Evolutionary conservation across 176 grass and related monocot species (phyloP).

Genomic region (Bonia amplexicaulis): DNA sequence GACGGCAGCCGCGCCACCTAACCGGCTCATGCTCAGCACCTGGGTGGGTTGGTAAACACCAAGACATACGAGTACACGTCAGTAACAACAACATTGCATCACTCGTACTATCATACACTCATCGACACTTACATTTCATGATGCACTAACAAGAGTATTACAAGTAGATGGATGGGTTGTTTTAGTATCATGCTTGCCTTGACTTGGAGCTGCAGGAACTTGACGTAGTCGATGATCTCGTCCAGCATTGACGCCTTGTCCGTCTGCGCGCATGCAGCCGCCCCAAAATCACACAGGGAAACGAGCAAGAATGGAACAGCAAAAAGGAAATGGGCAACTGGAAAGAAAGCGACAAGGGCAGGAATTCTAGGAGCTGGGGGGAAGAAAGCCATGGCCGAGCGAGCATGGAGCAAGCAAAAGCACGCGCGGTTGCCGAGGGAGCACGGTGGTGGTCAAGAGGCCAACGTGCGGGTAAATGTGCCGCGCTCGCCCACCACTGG

Average conservation of each 20-base stretch:
- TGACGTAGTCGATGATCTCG: constrained; percentile 97
- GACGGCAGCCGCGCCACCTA: constrained; percentile 89
- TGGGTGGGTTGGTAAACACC: constrained; percentile 26
- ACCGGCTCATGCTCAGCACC: constrained; percentile 96
- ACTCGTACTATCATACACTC: neutral
- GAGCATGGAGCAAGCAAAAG: constrained; percentile 5
- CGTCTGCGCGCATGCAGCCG: constrained; percentile 57
- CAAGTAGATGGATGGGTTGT: neutral
- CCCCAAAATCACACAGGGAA: neutral
- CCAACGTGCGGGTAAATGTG: constrained; percentile 42
- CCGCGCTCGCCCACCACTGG: constrained; percentile 31
- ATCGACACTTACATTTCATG: neutral
- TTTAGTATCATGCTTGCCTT: constrained; percentile 39
- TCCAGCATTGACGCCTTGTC: constrained; percentile 82
- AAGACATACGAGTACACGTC: neutral
- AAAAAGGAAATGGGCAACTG: neutral
- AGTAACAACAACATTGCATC: neutral
- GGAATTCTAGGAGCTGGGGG: constrained; percentile 29
- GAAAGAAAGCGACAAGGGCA: constrained; percentile 32
- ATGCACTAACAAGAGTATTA: neutral
- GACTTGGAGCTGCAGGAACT: constrained; percentile 81
- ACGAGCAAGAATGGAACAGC: neutral
- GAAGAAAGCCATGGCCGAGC: constrained; percentile 34
- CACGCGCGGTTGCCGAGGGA: constrained; percentile 38
- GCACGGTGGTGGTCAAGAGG: constrained; percentile 37